phyloP scores from a whole-genome alignment of 441 rosid genomes.

The Hura crepitans region DNA sequence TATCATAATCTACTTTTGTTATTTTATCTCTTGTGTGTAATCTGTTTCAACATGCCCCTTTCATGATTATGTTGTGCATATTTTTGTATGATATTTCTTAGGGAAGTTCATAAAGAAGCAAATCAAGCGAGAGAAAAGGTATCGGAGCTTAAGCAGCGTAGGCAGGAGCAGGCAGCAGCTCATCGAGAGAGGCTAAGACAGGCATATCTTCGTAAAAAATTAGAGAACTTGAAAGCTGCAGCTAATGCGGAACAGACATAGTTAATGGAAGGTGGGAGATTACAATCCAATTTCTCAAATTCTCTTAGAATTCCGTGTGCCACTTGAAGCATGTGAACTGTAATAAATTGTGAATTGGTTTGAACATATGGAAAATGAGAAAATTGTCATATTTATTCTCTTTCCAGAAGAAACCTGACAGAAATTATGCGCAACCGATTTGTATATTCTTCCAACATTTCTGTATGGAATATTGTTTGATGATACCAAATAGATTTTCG shows the following conservation, averaged over 20 bases:
- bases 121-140: slow-evolving; percentile 75
- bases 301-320: not conserved
- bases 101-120: slow-evolving; percentile 91
- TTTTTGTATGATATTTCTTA: slow-evolving; percentile 14
- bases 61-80: not conserved
- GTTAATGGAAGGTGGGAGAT: slow-evolving; percentile 10
- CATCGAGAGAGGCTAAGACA: slow-evolving; percentile 76
- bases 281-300: not conserved
- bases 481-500: slow-evolving; percentile 3
- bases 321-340: not conserved
- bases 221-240: slow-evolving; percentile 74
- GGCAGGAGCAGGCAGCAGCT: slow-evolving; percentile 71
- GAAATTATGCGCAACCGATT: not conserved
- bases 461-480: not conserved
- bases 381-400: not conserved
- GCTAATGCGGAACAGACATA: slow-evolving; percentile 31
- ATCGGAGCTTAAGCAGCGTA: slow-evolving; percentile 56
- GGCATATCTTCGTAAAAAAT: slow-evolving; percentile 73
- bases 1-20: not conserved
- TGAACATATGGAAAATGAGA: not conserved
- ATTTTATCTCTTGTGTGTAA: not conserved
- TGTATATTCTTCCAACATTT: slow-evolving; percentile 4
- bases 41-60: not conserved
- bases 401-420: not conserved
- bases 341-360: not conserved